Evolutionary conservation across 192 early-diverging fungal genomes (phyloP).

Genomic region (Umbelopsis isabellina): DNA sequence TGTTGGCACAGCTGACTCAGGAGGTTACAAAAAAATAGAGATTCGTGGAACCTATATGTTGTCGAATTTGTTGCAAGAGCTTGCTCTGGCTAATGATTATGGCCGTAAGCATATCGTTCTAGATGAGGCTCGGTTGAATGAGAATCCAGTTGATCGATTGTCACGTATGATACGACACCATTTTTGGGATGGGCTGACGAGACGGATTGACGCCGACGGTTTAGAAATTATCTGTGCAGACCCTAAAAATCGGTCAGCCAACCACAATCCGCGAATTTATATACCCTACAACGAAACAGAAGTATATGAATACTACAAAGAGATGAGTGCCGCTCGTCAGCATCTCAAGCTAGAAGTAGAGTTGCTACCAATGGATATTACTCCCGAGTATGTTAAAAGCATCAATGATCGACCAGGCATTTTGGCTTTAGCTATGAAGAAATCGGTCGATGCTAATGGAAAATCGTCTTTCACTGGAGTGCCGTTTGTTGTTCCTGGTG

Average conservation of each 20-base stretch:
- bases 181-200: slow-evolving; percentile 97
- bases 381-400: slow-evolving; percentile 87
- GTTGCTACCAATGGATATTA: slow-evolving; percentile 82
- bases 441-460: slow-evolving; percentile 44
- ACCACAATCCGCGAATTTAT: slow-evolving; percentile 88
- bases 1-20: slow-evolving; percentile 85
- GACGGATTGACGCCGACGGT: slow-evolving; percentile 81
- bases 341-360: slow-evolving; percentile 81
- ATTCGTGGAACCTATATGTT: slow-evolving; percentile 94
- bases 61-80: slow-evolving; percentile 93
- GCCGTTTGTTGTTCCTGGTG: slow-evolving; percentile 97
- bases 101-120: slow-evolving; percentile 87
- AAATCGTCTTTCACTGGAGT: slow-evolving; percentile 64
- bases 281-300: slow-evolving; percentile 83
- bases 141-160: slow-evolving; percentile 92
- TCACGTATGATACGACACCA: slow-evolving; percentile 87
- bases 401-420: slow-evolving; percentile 92
- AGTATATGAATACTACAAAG: slow-evolving; percentile 79
- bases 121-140: slow-evolving; percentile 87
- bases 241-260: slow-evolving; percentile 82
- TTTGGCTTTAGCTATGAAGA: slow-evolving; percentile 75
- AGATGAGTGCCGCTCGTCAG: slow-evolving; percentile 63
- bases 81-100: slow-evolving; percentile 88
- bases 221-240: slow-evolving; percentile 91
- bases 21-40: slow-evolving; percentile 86